Evolutionary conservation across 1,139 yeast genomes (phyloP).

Genomic region (Sugiyamaella japonica): DNA sequence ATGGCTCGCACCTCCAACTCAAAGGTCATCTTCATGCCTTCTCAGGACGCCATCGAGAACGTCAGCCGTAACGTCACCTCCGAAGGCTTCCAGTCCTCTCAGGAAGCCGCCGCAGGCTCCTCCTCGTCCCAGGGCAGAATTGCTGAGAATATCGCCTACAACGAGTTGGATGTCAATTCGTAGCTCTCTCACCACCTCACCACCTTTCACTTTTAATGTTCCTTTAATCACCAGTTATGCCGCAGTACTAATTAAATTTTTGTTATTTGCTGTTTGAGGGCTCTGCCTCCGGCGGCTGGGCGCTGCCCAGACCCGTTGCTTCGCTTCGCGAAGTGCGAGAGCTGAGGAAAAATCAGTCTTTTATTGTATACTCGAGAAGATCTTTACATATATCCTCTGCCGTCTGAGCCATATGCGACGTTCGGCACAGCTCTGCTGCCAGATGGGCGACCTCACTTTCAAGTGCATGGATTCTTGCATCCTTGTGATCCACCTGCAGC

Average conservation of each 20-base stretch:
- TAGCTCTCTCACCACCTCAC: background rate
- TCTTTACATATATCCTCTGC: slow-evolving; percentile 4
- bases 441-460: background rate
- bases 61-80: slow-evolving; percentile 29
- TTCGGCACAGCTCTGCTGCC: background rate
- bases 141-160: slow-evolving; percentile 18
- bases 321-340: slow-evolving; percentile 1
- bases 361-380: background rate
- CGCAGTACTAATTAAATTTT: background rate
- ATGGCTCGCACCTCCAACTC: slow-evolving; percentile 66
- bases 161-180: slow-evolving; percentile 8
- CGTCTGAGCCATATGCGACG: background rate
- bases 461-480: background rate
- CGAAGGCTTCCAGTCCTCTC: slow-evolving; percentile 21
- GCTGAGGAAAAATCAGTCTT: background rate
- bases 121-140: slow-evolving; percentile 12
- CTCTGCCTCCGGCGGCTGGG: slow-evolving; percentile 3
- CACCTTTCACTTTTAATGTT: background rate
- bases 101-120: slow-evolving; percentile 10
- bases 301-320: slow-evolving; percentile 8
- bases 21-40: slow-evolving; percentile 75
- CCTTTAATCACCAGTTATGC: background rate
- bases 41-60: slow-evolving; percentile 44
- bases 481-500: background rate
- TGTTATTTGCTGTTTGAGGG: background rate